phyloP scores from a whole-genome alignment of 306 rosid genomes.

The Styphnolobium japonicum region DNA sequence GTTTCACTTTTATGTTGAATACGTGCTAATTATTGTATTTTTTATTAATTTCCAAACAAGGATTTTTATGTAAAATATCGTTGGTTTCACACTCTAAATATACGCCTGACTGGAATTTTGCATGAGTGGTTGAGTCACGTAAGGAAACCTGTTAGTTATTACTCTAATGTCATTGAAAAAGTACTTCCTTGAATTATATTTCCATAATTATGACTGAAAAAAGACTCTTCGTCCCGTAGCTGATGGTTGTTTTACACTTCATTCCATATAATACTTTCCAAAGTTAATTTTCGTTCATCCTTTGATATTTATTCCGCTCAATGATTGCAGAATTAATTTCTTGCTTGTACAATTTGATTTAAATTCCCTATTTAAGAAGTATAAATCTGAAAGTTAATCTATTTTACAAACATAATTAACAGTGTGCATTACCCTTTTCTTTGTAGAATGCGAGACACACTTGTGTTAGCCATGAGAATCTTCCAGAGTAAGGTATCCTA shows the following conservation, averaged over 20 bases:
- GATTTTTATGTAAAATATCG: neutral
- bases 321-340: slow-evolving; percentile 3
- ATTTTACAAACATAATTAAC: slow-evolving; percentile 23
- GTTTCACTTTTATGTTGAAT: slow-evolving; percentile 5
- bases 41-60: neutral
- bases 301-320: neutral
- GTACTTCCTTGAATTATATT: neutral
- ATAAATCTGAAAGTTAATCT: slow-evolving; percentile 13
- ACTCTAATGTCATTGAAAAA: neutral
- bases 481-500: slow-evolving; percentile 83
- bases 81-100: neutral
- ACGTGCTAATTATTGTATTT: neutral
- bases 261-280: neutral
- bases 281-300: neutral
- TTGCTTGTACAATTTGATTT: neutral
- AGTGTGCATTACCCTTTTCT: slow-evolving; percentile 13
- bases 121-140: neutral
- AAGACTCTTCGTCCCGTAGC: neutral
- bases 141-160: neutral
- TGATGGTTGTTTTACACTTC: neutral
- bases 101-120: neutral
- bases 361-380: neutral
- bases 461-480: slow-evolving; percentile 85
- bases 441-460: slow-evolving; percentile 86
- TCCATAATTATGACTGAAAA: neutral